Evolutionary conservation across 192 early-diverging fungal genomes (phyloP).

Genomic region (Pilaira anomala): DNA sequence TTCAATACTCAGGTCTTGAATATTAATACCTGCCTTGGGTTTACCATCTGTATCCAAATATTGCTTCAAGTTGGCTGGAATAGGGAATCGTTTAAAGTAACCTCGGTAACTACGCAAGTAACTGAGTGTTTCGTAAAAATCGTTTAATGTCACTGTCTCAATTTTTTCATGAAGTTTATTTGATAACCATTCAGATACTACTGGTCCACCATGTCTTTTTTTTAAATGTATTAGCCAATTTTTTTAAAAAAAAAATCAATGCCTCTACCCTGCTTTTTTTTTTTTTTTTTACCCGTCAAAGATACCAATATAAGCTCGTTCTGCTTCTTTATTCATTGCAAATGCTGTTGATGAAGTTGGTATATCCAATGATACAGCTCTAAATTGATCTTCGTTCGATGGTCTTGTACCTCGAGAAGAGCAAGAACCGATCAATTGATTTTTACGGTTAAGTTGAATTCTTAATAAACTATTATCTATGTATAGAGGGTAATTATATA

Average conservation of each 20-base stretch:
- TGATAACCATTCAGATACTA: constrained; percentile 43
- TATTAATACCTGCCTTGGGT: neutral
- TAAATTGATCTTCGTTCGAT: constrained; percentile 55
- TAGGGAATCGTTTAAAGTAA: constrained; percentile 44
- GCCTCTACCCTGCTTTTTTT: neutral
- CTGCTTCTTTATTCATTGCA: constrained; percentile 16
- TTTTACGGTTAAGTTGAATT: constrained; percentile 42
- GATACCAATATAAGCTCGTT: constrained; percentile 49
- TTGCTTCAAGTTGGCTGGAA: constrained; percentile 22
- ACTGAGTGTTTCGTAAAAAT: constrained; percentile 37
- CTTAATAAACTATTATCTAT: constrained; percentile 30
- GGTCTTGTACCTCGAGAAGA: constrained; percentile 53
- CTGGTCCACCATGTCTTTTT: constrained; percentile 33
- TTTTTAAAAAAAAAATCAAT: constrained; percentile 1
- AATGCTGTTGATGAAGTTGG: neutral
- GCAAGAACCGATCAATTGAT: constrained; percentile 48
- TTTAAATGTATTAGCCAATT: neutral
- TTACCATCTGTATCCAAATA: constrained; percentile 19
- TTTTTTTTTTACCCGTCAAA: constrained; percentile 51
- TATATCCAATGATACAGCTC: constrained; percentile 40
- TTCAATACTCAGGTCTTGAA: constrained; percentile 55
- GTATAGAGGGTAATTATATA: neutral
- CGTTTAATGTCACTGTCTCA: constrained; percentile 37
- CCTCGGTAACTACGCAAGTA: constrained; percentile 43
- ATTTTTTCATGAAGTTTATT: constrained; percentile 50